Evolutionary conservation across 108 stramenopile genomes (phyloP), one percentile per base, ranked within the genome.

Genomic region (Cyclotella atomus): DNA sequence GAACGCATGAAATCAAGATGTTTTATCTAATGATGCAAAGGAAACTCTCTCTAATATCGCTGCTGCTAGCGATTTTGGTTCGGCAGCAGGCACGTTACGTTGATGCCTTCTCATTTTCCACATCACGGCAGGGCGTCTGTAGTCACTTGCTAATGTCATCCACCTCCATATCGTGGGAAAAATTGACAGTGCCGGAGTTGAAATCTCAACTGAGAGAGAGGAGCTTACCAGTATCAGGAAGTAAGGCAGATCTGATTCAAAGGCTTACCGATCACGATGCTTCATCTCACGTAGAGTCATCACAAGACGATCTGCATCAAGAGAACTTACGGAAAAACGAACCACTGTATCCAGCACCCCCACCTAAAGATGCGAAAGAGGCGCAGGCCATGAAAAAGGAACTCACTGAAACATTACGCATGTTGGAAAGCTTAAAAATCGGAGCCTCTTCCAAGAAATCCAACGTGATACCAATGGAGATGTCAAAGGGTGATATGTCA

Each of bases 351-450:
- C 68, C 24, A 24, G 21, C 41, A 30, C 28, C 79, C 38, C 79
- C 79, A 0, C 79, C 79, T 2, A 73, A 70, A 57, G 72, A 81
- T 65, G 79, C 60, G 29, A 64, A 38, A 23, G 79, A 81, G 25
- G 66, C 73, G n/a, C 60, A 59, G 49, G 55, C 66, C 2, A 57
- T 81, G 16, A 54, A 73, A 59, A 81, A 69, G 45, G 79, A 73
- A 59, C 72, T 81, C 10, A 63, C 65, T 20, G 79, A 81, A 29
- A 81, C 79, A 23, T 47, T 81, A 36, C 71, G 79, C 30, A 69
- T 81, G 62, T 33, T 81, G n/a, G 79, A 81, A 23, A 72, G 79
- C 21, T 46, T 81, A 14, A 81, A 81, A 38, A 41, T 81, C 46
- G 35, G 49, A 38, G 1, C 52, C 8, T 66, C 45, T 6, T 47